Percentiles rank a stretch among this genome's conserved stretches.
These are phyloP conservation scores for Trichoderma atrobrunneum DNA, from an alignment of 2,329 filamentous ascomycete genomes.

Conservation along the genomic window DNA sequence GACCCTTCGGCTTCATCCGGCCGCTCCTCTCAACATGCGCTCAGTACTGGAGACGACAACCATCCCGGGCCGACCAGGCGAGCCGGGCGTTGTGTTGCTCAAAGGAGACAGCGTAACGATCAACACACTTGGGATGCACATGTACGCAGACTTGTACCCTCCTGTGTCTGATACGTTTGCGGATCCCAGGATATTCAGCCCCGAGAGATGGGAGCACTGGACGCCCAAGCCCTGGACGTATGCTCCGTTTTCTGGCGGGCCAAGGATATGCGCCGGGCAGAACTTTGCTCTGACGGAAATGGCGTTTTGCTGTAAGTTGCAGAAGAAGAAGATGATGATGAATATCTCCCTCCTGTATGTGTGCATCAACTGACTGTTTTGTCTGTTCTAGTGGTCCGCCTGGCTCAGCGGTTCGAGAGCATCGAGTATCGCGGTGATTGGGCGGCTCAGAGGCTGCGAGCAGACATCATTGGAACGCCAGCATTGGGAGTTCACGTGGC, in stretches of 20 bases:
- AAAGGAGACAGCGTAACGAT: slow-evolving; percentile 48
- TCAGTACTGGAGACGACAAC: slow-evolving; percentile 21
- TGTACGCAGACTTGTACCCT: slow-evolving; percentile 47
- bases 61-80: slow-evolving; percentile 25
- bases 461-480: slow-evolving; percentile 42
- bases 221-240: slow-evolving; percentile 53
- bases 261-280: slow-evolving; percentile 55
- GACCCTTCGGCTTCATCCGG: slow-evolving; percentile 71
- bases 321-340: background rate
- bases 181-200: slow-evolving; percentile 43
- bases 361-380: background rate
- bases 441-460: slow-evolving; percentile 40
- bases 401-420: slow-evolving; percentile 59
- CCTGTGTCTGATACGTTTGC: slow-evolving; percentile 37
- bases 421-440: slow-evolving; percentile 48
- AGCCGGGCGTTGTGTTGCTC: slow-evolving; percentile 42
- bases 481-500: slow-evolving; percentile 40
- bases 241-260: slow-evolving; percentile 52
- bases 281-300: slow-evolving; percentile 60
- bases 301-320: slow-evolving; percentile 44
- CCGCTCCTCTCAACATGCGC: slow-evolving; percentile 76
- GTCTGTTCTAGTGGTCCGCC: slow-evolving; percentile 35
- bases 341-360: background rate
- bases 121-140: slow-evolving; percentile 52
- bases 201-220: slow-evolving; percentile 52